Evolutionary conservation across 257 asterid genomes (phyloP), one percentile per base, ranked within the genome.

Genomic region (Fraxinus cuspidata): DNA sequence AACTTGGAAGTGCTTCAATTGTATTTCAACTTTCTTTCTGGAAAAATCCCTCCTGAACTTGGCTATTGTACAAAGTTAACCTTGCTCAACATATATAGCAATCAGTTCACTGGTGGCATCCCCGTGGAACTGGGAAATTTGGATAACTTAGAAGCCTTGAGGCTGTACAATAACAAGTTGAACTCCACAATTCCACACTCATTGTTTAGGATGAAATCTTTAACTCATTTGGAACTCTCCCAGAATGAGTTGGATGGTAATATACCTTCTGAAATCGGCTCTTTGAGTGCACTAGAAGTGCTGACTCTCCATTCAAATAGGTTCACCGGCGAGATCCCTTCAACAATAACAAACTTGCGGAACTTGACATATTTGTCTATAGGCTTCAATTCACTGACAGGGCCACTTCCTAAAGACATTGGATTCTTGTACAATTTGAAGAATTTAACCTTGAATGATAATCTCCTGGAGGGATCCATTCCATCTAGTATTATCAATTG

Each of bases 221-320:
- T 94, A 29, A 84, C 79, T 44, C 74, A 66, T 66, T 86, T 94
- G 69, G 96, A 90, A 10, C 86, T 94, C 51, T 88, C 97, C 11
- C 80, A 85, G 70, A 94, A 94, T 76, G 79, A 79, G 28, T 77
- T 94, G 29, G 73, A 19, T 0, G 98, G 97, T 13, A 7, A 11
- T 12, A 87, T 94, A 56, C 89, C 96, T 31, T 35, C 87, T 1
- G 76, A 70, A 49, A 81, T 94, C 2, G 90, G 86, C 28, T 85
- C 83, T 12, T 74, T 89, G 84, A 81, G 74, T 73, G 89, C 98
- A 25, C 75, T 94, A 25, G 31, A 89, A 83, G 84, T 90, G 13
- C 79, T 94, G 21, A 94, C 97, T 44, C 96, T 94, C 75, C 98
- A 94, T 66, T 78, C 80, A 4, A 94, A 92, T 80, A 83, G 84